Conservation (phyloP, 2,329 filamentous ascomycete genomes). For the Pseudocercospora fuligena region DNA sequence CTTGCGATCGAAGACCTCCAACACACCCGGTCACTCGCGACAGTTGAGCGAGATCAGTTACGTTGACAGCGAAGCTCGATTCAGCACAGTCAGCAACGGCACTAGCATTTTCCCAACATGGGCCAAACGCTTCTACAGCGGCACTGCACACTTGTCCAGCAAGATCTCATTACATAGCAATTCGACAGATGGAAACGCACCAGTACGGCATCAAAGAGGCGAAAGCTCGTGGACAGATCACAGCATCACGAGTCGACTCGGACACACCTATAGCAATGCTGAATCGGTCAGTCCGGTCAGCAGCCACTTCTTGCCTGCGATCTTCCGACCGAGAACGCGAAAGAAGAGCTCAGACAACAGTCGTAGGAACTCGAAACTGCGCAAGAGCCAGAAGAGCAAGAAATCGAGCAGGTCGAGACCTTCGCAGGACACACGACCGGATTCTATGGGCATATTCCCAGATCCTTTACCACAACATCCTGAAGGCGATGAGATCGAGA, state of each 20-base stretch:
- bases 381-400: constrained; percentile 25
- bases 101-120: constrained; percentile 43
- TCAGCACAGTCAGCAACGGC: constrained; percentile 25
- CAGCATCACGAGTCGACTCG: constrained; percentile 40
- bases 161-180: constrained; percentile 35
- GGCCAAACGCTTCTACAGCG: constrained; percentile 44
- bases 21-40: constrained; percentile 37
- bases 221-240: constrained; percentile 39
- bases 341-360: constrained; percentile 27
- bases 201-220: constrained; percentile 29
- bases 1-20: constrained; percentile 38
- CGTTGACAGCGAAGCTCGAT: constrained; percentile 33
- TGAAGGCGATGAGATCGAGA: constrained; percentile 23
- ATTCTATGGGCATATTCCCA: constrained; percentile 36
- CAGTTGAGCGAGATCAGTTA: constrained; percentile 38
- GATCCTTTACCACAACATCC: constrained; percentile 24
- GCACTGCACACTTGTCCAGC: constrained; percentile 35
- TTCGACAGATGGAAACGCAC: constrained; percentile 21
- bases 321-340: constrained; percentile 42
- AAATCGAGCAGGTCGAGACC: constrained; percentile 19
- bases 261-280: constrained; percentile 35
- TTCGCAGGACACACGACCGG: constrained; percentile 26
- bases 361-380: constrained; percentile 28
- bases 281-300: constrained; percentile 37
- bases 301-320: constrained; percentile 41